Conservation (phyloP, 768 basidiomycete genomes). For the Termitomyces sp. region DNA sequence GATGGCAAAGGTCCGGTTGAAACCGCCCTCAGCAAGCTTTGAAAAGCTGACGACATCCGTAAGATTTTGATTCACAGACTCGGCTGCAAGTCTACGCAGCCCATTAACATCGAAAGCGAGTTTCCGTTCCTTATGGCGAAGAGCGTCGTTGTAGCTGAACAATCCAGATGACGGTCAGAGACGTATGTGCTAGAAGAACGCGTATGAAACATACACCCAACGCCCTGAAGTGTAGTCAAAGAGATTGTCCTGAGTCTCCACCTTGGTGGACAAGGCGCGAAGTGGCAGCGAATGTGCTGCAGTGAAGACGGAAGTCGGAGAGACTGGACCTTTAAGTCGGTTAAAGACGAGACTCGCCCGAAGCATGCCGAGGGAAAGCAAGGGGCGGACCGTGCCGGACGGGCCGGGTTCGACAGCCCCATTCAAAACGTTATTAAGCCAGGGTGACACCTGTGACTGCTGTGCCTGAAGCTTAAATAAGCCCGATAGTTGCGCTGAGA, state of each 20-base stretch:
- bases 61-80: neutral
- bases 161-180: neutral
- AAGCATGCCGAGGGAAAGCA: too few species aligned
- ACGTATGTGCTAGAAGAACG: neutral
- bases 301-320: neutral
- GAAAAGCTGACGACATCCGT: neutral
- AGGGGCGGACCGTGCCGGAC: too few species aligned
- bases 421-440: too few species aligned
- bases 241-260: neutral
- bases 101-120: neutral
- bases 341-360: neutral
- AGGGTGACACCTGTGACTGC: too few species aligned
- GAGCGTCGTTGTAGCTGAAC: neutral
- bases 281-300: neutral
- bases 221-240: neutral
- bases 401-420: too few species aligned
- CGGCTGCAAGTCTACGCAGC: neutral
- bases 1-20: conserved; percentile 18
- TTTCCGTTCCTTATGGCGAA: neutral
- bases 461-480: too few species aligned
- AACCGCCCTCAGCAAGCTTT: neutral
- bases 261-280: too few species aligned
- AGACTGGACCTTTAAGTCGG: neutral
- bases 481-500: too few species aligned
- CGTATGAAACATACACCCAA: neutral